Percentiles rank a stretch among this genome's conserved stretches.
These are phyloP conservation scores for Simplicillium sp. DNA, from an alignment of 2,329 filamentous ascomycete species.

Conservation along the genomic window DNA sequence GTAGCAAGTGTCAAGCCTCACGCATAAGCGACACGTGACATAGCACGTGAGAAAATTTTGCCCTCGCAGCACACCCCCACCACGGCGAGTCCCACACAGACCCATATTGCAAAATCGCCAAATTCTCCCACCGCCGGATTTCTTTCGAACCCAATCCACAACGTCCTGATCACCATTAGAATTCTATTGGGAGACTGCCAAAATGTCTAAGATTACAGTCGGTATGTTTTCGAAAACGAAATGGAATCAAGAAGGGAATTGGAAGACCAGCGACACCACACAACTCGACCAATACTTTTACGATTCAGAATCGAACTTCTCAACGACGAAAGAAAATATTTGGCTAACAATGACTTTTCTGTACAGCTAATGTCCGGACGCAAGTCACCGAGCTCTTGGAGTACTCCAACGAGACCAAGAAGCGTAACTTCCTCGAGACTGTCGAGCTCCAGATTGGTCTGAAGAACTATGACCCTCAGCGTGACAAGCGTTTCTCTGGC, in stretches of 20 bases:
- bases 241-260: background rate
- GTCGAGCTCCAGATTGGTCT: slow-evolving; percentile 88
- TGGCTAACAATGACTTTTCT: slow-evolving; percentile 24
- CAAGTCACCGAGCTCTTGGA: slow-evolving; percentile 91
- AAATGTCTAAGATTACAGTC: slow-evolving; percentile 82
- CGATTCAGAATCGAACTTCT: background rate
- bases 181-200: slow-evolving; percentile 82
- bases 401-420: slow-evolving; percentile 91
- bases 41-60: slow-evolving; percentile 25
- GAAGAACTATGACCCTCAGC: slow-evolving; percentile 98
- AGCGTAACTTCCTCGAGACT: slow-evolving; percentile 95
- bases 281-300: background rate
- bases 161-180: slow-evolving; percentile 60
- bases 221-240: slow-evolving; percentile 29
- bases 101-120: slow-evolving; percentile 12
- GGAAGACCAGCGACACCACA: background rate
- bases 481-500: slow-evolving; percentile 99
- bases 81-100: slow-evolving; percentile 17
- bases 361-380: slow-evolving; percentile 76
- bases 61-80: slow-evolving; percentile 15
- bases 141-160: slow-evolving; percentile 14
- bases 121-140: slow-evolving; percentile 10
- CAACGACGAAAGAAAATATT: background rate
- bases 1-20: background rate
- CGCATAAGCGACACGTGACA: background rate